Evolutionary conservation across 2,329 filamentous ascomycete genomes (phyloP).

Genomic region (Diaporthe vexans): DNA sequence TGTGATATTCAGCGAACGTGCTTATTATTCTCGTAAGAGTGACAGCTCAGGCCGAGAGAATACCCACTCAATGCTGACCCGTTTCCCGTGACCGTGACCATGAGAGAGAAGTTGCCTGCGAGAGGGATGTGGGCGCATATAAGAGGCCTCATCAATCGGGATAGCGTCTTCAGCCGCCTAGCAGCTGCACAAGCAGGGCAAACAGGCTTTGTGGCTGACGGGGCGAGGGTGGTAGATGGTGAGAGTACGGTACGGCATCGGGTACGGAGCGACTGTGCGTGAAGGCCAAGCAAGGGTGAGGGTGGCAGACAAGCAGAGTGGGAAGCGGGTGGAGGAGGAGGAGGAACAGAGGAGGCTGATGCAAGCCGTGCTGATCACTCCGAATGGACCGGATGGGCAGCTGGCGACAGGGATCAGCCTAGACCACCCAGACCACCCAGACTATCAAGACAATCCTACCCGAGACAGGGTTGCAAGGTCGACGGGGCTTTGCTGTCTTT

Average conservation of each 20-base stretch:
- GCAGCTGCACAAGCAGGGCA: not conserved
- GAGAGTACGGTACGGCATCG: not conserved
- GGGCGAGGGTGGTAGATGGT: not conserved
- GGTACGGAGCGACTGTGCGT: conserved; percentile 15
- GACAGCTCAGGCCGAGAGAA: conserved; percentile 7
- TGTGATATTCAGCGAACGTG: not conserved
- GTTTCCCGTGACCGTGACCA: not conserved
- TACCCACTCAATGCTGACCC: not conserved
- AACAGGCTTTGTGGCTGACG: not conserved
- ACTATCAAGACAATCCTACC: conserved; percentile 17
- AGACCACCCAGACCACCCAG: not conserved
- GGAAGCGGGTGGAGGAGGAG: conserved; percentile 15
- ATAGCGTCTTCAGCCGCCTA: not conserved
- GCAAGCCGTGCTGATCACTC: conserved; percentile 24
- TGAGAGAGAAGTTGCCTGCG: not conserved
- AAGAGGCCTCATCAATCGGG: conserved; percentile 20
- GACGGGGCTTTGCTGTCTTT: not conserved
- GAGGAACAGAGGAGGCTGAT: conserved; percentile 21
- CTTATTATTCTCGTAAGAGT: conserved; percentile 1
- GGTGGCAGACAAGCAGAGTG: not conserved
- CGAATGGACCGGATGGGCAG: conserved; percentile 20
- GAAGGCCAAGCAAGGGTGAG: conserved; percentile 13
- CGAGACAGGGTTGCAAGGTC: conserved; percentile 25
- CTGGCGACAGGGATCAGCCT: conserved; percentile 1
- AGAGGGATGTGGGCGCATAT: conserved; percentile 18